Evolutionary conservation across 2,329 filamentous ascomycete genomes (phyloP), one percentile per base, ranked within the genome.

Genomic region (Epichloe gansuensis): DNA sequence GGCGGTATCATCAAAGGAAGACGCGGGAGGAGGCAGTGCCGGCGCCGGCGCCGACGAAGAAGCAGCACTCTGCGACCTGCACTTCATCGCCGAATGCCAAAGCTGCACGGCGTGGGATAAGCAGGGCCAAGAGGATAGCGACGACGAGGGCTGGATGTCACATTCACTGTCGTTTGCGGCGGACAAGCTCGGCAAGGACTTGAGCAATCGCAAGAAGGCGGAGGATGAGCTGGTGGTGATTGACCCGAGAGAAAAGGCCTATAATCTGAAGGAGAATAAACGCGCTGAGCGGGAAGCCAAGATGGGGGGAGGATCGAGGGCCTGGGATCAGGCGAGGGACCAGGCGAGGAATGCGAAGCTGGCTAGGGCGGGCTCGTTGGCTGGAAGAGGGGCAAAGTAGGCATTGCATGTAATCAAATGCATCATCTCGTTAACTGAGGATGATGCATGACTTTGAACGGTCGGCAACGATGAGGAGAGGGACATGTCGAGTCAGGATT

Each of bases 51-150:
- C 49, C 7, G 83, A 84, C 3, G 81, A 85, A 40, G 88, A 94
- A 64, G 83, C 81, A 3, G 77, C 77, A 48, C 74, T 94, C 4
- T 98, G 93, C 63, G 93, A 97, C 65, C 71, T 98, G 38, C 93
- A 98, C 66, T 98, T 97, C 67, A 94, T 98, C 56, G 87, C 86
- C 47, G 87, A 94, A 61, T 98, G 93, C 66, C 89, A 95, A 64
- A 95, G 89, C 44, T 97, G 93, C 66, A 82, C 80, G 53, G 80
- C 84, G 0, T 95, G 90, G 89, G 86, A 94, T 61, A 77, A 82
- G 59, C 75, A 74, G 41, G 79, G 74, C 3, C 72, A 74, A 12
- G 73, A 76, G 23, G 79, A 83, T 3, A 77, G 75, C 58, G 78
- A 80, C 54, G 81, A 81, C 47, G 74, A 78, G 47, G 83, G 82